These are phyloP conservation scores for Zelopaecilomyces penicillatus DNA, from an alignment of 2,329 filamentous ascomycete genomes.

Conservation along the genomic window DNA sequence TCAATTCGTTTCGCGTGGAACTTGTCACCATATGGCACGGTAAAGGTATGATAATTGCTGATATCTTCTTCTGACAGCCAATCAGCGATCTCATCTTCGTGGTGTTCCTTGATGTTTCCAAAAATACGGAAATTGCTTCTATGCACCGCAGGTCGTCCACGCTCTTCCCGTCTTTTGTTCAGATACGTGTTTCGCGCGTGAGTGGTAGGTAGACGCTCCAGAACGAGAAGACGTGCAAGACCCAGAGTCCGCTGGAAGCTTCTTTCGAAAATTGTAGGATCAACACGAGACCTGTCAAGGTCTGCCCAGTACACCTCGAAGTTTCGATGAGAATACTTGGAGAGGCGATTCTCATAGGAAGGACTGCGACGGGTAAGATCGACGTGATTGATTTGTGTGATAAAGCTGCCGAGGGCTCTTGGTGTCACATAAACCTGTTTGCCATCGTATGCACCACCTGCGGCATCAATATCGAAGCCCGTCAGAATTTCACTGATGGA, in stretches of 20 bases:
- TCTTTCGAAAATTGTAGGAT: conserved; percentile 81
- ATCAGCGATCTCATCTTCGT: conserved; percentile 76
- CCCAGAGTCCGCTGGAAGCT: conserved; percentile 69
- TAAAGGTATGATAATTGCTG: conserved; percentile 72
- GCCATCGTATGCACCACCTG: conserved; percentile 73
- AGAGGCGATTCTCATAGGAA: conserved; percentile 79
- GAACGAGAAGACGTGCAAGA: conserved; percentile 67
- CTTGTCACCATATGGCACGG: conserved; percentile 55
- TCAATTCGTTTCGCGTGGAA: conserved; percentile 66
- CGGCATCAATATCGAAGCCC: conserved; percentile 82
- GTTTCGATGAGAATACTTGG: conserved; percentile 75
- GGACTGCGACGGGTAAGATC: conserved; percentile 73
- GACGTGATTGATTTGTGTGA: conserved; percentile 74
- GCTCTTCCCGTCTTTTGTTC: conserved; percentile 59
- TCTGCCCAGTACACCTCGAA: conserved; percentile 78
- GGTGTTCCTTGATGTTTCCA: conserved; percentile 68
- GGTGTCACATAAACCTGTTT: conserved; percentile 72
- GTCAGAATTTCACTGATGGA: conserved; percentile 77
- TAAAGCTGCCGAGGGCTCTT: conserved; percentile 66
- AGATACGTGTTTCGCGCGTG: conserved; percentile 62
- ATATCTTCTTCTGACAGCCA: conserved; percentile 72
- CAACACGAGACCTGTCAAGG: conserved; percentile 65
- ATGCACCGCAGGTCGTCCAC: conserved; percentile 55
- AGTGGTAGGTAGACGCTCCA: conserved; percentile 67
- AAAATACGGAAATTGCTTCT: conserved; percentile 32